These are phyloP conservation scores for Candida chauliodis DNA, from an alignment of 805 yeast genomes.

Conservation along the genomic window DNA sequence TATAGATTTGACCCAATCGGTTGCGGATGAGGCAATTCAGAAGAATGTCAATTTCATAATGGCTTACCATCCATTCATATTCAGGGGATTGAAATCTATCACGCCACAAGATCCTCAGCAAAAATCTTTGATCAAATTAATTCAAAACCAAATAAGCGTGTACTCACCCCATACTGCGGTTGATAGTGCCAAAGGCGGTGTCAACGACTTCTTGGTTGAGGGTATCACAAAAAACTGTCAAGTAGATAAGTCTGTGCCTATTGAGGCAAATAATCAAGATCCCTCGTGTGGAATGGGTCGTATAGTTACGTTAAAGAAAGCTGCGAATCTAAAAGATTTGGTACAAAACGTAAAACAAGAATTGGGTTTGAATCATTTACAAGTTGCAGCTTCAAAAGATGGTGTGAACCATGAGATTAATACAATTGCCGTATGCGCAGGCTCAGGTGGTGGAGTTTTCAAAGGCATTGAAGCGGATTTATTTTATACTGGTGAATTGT, in stretches of 20 bases:
- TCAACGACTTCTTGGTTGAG: slow-evolving; percentile 84
- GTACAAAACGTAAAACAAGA: slow-evolving; percentile 51
- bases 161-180: slow-evolving; percentile 96
- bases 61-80: slow-evolving; percentile 92
- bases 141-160: slow-evolving; percentile 77
- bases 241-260: slow-evolving; percentile 28
- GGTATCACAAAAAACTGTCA: slow-evolving; percentile 41
- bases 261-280: slow-evolving; percentile 42
- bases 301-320: slow-evolving; percentile 45
- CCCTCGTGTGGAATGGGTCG: slow-evolving; percentile 82
- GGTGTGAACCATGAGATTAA: slow-evolving; percentile 33
- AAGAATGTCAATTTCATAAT: slow-evolving; percentile 55
- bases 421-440: slow-evolving; percentile 87
- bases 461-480: slow-evolving; percentile 61
- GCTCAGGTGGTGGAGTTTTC: slow-evolving; percentile 84
- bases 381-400: slow-evolving; percentile 47
- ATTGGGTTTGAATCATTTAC: slow-evolving; percentile 54
- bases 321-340: slow-evolving; percentile 42
- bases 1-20: slow-evolving; percentile 78
- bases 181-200: slow-evolving; percentile 90
- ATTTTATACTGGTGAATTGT: slow-evolving; percentile 85
- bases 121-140: slow-evolving; percentile 63
- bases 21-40: slow-evolving; percentile 78
- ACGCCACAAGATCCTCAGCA: slow-evolving; percentile 74
- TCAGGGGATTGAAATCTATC: slow-evolving; percentile 78